Conservation (phyloP, 2,329 filamentous ascomycete species). For the Pseudogymnoascus sp. region DNA sequence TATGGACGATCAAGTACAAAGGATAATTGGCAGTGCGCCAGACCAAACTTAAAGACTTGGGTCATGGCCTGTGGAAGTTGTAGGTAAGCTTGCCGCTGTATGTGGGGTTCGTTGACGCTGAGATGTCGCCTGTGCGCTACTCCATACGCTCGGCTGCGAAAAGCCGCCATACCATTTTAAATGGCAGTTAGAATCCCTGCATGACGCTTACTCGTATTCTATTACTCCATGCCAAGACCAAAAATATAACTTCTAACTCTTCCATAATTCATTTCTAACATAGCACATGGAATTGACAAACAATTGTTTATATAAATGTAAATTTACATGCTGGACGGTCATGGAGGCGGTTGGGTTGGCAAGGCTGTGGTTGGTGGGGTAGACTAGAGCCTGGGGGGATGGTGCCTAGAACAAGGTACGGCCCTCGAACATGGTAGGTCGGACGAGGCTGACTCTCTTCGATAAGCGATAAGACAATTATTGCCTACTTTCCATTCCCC, state of each 20-base stretch:
- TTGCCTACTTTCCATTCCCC: neutral
- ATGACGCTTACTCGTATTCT: constrained; percentile 2
- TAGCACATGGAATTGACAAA: neutral
- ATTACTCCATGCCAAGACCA: constrained; percentile 1
- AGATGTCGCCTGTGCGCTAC: constrained; percentile 9
- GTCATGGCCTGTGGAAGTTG: constrained; percentile 4
- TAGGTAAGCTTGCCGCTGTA: neutral
- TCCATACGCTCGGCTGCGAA: constrained; percentile 1
- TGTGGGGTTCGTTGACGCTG: constrained; percentile 8
- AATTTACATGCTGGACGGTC: neutral
- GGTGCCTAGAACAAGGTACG: constrained; percentile 1
- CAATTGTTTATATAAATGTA: neutral
- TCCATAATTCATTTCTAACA: neutral
- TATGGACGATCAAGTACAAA: neutral
- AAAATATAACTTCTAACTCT: neutral
- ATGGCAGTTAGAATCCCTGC: neutral
- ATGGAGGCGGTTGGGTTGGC: neutral
- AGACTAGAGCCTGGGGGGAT: neutral
- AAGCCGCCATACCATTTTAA: constrained; percentile 1
- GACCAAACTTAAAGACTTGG: neutral
- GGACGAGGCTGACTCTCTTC: neutral
- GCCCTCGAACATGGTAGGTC: neutral
- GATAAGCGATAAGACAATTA: constrained; percentile 12
- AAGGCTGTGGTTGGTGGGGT: constrained; percentile 7
- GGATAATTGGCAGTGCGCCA: neutral